Conservation (phyloP, 1,284 basidiomycete species). For the Ceratorhiza oryzae-sativae region DNA sequence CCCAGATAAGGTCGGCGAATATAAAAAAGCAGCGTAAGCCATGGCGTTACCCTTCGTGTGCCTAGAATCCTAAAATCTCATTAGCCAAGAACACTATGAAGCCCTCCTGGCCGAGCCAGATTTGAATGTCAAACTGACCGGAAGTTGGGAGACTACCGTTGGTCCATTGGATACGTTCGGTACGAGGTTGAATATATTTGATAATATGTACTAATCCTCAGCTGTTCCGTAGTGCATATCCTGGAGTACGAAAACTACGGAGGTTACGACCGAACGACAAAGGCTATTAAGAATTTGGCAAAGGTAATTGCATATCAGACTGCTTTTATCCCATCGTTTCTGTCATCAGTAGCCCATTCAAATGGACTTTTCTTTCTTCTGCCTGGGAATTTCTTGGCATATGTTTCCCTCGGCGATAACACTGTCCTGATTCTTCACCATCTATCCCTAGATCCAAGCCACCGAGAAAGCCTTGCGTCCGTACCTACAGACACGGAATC, state of each 20-base stretch:
- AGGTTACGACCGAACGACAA: slow-evolving; percentile 76
- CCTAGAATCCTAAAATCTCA: neutral
- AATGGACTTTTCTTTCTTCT: slow-evolving; percentile 1
- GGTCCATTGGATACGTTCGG: slow-evolving; percentile 87
- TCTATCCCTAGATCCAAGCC: slow-evolving; percentile 25
- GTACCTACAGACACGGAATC: slow-evolving; percentile 71
- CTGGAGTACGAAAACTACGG: slow-evolving; percentile 90
- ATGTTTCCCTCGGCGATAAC: slow-evolving; percentile 16
- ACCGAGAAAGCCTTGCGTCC: slow-evolving; percentile 29
- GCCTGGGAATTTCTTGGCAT: neutral
- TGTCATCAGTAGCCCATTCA: slow-evolving; percentile 32
- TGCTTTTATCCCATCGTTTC: slow-evolving; percentile 23
- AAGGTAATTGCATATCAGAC: slow-evolving; percentile 43
- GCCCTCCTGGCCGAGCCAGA: slow-evolving; percentile 75
- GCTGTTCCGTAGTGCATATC: slow-evolving; percentile 82
- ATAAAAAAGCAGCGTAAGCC: slow-evolving; percentile 86
- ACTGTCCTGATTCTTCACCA: slow-evolving; percentile 25
- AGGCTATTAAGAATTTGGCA: slow-evolving; percentile 39
- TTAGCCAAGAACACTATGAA: slow-evolving; percentile 80
- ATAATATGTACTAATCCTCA: too few species aligned
- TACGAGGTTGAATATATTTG: slow-evolving; percentile 47
- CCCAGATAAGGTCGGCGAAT: slow-evolving; percentile 78
- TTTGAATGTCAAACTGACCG: slow-evolving; percentile 84
- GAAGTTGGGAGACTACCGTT: slow-evolving; percentile 88
- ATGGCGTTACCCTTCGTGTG: neutral